A percentile compares a stretch with the other conserved stretches of the same genome.
These are phyloP conservation scores for Corynespora cassiicola DNA, from an alignment of 2,329 filamentous ascomycete species.

Conservation along the genomic window DNA sequence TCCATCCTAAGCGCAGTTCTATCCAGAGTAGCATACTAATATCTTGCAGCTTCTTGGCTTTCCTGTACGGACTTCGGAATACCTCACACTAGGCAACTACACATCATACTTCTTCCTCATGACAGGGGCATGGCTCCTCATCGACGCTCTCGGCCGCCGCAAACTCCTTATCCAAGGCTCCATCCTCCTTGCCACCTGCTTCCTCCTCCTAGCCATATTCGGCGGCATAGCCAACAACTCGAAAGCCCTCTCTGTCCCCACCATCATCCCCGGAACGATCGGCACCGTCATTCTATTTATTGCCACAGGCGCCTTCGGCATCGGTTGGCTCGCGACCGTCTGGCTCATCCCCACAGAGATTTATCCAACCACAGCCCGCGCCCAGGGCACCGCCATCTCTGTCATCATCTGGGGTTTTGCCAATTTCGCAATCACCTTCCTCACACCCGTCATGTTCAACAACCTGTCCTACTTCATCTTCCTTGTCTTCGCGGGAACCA, in stretches of 20 bases:
- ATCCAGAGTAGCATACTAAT: no score
- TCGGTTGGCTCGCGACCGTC: conserved; percentile 65
- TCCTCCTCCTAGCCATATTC: conserved; percentile 60
- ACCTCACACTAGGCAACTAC: conserved; percentile 66
- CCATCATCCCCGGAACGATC: conserved; percentile 55
- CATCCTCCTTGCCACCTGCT: conserved; percentile 55
- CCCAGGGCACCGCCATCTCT: conserved; percentile 61
- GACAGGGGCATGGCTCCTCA: conserved; percentile 66
- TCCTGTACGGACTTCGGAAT: conserved; percentile 58
- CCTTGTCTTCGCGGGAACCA: conserved; percentile 62
- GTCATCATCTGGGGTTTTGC: conserved; percentile 64
- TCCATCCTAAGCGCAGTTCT: no score
- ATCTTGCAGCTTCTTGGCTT: conserved; percentile 67
- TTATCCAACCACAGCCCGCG: conserved; percentile 61
- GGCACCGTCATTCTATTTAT: conserved; percentile 62
- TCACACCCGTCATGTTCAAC: conserved; percentile 66
- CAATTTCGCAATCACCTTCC: conserved; percentile 64
- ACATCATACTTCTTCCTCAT: conserved; percentile 67
- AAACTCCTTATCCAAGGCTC: conserved; percentile 62
- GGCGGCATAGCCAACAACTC: conserved; percentile 56
- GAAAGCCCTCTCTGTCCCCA: conserved; percentile 45
- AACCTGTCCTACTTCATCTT: conserved; percentile 66
- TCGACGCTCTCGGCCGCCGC: conserved; percentile 63
- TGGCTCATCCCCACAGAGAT: conserved; percentile 68
- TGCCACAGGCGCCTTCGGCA: conserved; percentile 66